Evolutionary conservation across 2,329 filamentous ascomycete genomes (phyloP).

Genomic region (Cladosporium sp.): DNA sequence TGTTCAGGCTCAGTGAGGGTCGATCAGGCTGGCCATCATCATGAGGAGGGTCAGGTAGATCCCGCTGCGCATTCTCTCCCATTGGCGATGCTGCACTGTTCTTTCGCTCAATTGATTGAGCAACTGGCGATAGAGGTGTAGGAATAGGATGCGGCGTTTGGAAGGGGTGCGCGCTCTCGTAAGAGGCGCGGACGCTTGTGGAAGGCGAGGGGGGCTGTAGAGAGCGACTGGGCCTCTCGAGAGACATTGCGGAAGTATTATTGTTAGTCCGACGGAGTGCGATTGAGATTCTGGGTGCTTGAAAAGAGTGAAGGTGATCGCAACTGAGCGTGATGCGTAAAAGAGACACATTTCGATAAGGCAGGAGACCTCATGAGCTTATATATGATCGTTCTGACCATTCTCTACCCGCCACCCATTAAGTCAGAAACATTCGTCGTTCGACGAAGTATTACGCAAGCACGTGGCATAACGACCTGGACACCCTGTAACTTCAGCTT

Average conservation of each 20-base stretch:
- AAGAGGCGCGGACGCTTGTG: neutral
- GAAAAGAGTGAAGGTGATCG: too few species aligned
- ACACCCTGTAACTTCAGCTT: neutral
- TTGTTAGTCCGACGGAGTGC: neutral
- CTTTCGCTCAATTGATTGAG: constrained; percentile 4
- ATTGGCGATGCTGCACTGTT: neutral
- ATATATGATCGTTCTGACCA: neutral
- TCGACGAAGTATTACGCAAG: neutral
- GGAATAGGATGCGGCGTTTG: neutral
- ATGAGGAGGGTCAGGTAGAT: neutral
- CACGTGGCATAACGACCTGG: neutral
- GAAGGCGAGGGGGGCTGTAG: neutral
- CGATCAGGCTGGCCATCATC: neutral
- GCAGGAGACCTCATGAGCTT: neutral
- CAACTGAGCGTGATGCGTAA: too few species aligned
- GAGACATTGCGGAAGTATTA: neutral
- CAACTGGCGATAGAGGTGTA: neutral
- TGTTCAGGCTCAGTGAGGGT: neutral
- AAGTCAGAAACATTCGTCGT: constrained; percentile 2
- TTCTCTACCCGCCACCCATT: neutral
- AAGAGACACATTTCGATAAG: too few species aligned
- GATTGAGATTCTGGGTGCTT: too few species aligned
- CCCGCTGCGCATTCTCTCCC: neutral
- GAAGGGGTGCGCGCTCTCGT: neutral
- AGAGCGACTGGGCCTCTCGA: neutral